phyloP scores from a whole-genome alignment of 2,329 filamentous ascomycete species.

The Claviceps sp. region DNA sequence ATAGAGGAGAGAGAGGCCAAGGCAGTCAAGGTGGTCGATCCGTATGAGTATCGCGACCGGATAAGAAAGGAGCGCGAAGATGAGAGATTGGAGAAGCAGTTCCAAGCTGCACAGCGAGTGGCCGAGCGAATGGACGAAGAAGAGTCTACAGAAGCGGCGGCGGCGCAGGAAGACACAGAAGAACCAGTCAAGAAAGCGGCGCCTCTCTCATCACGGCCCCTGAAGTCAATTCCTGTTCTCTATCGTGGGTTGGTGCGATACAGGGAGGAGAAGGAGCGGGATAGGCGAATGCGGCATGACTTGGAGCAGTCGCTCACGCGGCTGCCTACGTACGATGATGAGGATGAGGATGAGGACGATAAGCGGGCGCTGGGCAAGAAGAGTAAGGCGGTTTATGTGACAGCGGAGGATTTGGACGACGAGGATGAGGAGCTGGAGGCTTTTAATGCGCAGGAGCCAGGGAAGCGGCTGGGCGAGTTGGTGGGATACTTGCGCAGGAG shows the following conservation, averaged over 20 bases:
- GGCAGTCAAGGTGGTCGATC: slow-evolving; percentile 43
- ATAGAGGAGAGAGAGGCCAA: slow-evolving; percentile 44
- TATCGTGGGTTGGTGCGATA: slow-evolving; percentile 64
- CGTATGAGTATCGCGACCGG: slow-evolving; percentile 60
- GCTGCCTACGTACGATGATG: slow-evolving; percentile 54
- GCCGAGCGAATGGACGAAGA: slow-evolving; percentile 63
- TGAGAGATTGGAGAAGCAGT: slow-evolving; percentile 52
- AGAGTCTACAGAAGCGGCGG: slow-evolving; percentile 23
- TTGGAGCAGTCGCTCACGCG: slow-evolving; percentile 50
- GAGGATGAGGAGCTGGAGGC: slow-evolving; percentile 70
- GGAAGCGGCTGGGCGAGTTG: slow-evolving; percentile 52
- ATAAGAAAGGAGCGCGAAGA: slow-evolving; percentile 58
- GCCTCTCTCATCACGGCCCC: slow-evolving; percentile 15
- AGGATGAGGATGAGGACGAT: slow-evolving; percentile 62
- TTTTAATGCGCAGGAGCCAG: slow-evolving; percentile 56
- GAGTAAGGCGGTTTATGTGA: slow-evolving; percentile 36
- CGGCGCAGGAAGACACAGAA: slow-evolving; percentile 2
- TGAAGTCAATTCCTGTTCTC: slow-evolving; percentile 60
- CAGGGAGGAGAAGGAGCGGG: slow-evolving; percentile 56
- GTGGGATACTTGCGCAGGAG: slow-evolving; percentile 56
- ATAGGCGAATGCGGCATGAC: slow-evolving; percentile 50
- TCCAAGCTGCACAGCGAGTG: slow-evolving; percentile 69
- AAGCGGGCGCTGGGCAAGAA: slow-evolving; percentile 52
- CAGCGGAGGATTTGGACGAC: slow-evolving; percentile 59
- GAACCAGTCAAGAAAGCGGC: slow-evolving; percentile 18